Percentiles rank a stretch among this genome's conserved stretches.
Conservation (phyloP, 2,329 filamentous ascomycete genomes). For the Emmonsiellopsis sp. region DNA sequence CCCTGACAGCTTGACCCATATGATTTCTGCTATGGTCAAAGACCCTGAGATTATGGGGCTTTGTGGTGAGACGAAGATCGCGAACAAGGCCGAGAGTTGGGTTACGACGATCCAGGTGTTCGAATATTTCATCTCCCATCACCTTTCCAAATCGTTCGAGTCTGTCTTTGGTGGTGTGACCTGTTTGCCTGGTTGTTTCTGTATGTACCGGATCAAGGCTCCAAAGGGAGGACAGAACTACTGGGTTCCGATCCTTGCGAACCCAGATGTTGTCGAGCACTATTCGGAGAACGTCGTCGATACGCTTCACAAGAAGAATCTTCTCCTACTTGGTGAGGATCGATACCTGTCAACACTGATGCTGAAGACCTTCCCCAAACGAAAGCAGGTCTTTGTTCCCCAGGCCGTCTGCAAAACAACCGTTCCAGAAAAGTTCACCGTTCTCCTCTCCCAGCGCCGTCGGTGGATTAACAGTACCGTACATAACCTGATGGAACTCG, state of each 20-base stretch:
- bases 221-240: conserved; percentile 98
- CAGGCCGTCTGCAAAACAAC: conserved; percentile 99
- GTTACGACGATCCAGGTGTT: conserved; percentile 98
- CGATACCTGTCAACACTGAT: conserved; percentile 93
- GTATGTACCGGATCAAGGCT: conserved; percentile 99
- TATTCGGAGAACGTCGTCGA: conserved; percentile 99
- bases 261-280: conserved; percentile 96
- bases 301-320: conserved; percentile 94
- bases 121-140: conserved; percentile 94
- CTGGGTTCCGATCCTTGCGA: conserved; percentile 97
- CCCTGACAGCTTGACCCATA: conserved; percentile 95
- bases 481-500: conserved; percentile 95
- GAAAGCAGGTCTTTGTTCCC: conserved; percentile 96
- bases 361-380: conserved; percentile 97
- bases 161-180: conserved; percentile 98
- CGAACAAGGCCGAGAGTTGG: conserved; percentile 92
- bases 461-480: conserved; percentile 99
- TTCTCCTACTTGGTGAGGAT: conserved; percentile 86
- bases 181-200: conserved; percentile 96
- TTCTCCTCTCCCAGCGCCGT: conserved; percentile 86
- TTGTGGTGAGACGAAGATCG: conserved; percentile 98
- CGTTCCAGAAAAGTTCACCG: conserved; percentile 84
- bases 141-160: conserved; percentile 93
- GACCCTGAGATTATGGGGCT: conserved; percentile 99
- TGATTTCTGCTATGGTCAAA: conserved; percentile 98